phyloP scores from a whole-genome alignment of 2,329 filamentous ascomycete species.

The Colletotrichum gloeosporioides region DNA sequence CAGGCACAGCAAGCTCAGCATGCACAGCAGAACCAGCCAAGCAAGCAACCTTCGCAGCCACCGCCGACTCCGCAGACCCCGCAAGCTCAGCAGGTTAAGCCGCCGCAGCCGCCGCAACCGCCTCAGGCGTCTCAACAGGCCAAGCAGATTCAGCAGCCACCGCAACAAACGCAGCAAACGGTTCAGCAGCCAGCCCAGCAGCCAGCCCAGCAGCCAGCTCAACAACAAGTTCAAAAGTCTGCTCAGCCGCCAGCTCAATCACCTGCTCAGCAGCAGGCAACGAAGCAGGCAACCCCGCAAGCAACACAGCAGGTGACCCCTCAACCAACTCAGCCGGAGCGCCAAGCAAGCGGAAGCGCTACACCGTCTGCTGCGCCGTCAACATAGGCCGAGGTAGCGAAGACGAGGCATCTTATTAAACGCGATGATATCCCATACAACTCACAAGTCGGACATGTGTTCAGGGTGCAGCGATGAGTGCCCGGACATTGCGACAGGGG shows the following conservation, averaged over 20 bases:
- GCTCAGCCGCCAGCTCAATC: constrained; percentile 29
- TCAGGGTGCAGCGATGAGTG: not conserved
- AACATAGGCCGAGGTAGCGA: not conserved
- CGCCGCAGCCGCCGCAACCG: constrained; percentile 27
- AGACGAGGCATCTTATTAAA: too few relatives aligned
- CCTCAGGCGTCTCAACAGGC: constrained; percentile 29
- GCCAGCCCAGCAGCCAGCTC: constrained; percentile 34
- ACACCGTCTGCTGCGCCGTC: constrained; percentile 35
- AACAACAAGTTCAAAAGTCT: constrained; percentile 26
- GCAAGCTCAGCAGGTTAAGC: constrained; percentile 24
- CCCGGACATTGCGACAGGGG: not conserved
- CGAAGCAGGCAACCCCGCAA: constrained; percentile 32
- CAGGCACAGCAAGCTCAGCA: constrained; percentile 32
- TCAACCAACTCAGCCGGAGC: constrained; percentile 20
- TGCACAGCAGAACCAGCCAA: constrained; percentile 24
- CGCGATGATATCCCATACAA: not conserved
- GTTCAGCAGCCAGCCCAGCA: constrained; percentile 34
- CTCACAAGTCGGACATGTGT: not conserved
- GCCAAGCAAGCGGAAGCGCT: constrained; percentile 44
- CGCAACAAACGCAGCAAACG: constrained; percentile 31
- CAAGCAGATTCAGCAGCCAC: constrained; percentile 27
- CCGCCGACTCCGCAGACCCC: constrained; percentile 22
- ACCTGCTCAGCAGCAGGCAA: constrained; percentile 25
- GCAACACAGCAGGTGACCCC: constrained; percentile 23
- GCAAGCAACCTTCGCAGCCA: constrained; percentile 28